Conservation (phyloP, 306 rosid genomes). For the Dalbergia cultrata region DNA sequence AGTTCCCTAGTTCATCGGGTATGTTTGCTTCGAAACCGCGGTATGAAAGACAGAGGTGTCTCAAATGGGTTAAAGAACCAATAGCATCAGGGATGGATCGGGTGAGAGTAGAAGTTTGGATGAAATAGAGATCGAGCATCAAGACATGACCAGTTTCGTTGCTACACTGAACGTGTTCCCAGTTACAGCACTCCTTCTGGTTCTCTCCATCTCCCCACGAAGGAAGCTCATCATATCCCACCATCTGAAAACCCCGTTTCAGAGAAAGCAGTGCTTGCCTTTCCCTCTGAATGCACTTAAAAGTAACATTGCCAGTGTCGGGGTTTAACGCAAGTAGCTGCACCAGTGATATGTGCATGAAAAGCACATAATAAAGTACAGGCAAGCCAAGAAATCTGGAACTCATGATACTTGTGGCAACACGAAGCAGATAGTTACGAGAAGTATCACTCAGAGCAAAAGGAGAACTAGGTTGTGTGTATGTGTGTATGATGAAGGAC, state of each 20-base stretch:
- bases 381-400: not conserved
- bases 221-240: not conserved
- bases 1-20: not conserved
- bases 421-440: not conserved
- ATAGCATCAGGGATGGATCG: not conserved
- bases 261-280: not conserved
- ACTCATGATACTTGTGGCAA: not conserved
- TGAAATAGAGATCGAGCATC: not conserved
- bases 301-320: not conserved
- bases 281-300: not conserved
- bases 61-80: not conserved
- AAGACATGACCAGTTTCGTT: not conserved
- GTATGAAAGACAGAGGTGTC: not conserved
- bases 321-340: not conserved
- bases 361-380: not conserved
- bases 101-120: not conserved
- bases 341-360: not conserved
- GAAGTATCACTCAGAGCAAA: no score
- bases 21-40: not conserved
- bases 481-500: no score
- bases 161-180: not conserved
- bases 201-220: not conserved
- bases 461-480: no score
- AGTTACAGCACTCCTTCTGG: constrained; percentile 1
- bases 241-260: no score